Conservation (phyloP, 2,329 filamentous ascomycete species). For the Amphichorda felina region DNA sequence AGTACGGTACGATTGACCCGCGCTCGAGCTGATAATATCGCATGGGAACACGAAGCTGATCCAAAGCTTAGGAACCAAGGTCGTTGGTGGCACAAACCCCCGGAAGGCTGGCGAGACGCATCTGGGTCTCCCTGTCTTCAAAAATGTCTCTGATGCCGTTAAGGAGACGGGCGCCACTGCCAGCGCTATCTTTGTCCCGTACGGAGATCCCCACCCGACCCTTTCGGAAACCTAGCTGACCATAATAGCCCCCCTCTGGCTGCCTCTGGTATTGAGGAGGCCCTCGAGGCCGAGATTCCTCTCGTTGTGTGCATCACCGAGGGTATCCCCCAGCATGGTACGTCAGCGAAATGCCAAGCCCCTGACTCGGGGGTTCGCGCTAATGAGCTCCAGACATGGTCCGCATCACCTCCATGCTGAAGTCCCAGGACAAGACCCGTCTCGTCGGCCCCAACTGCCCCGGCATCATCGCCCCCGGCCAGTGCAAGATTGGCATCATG, state of each 20-base stretch:
- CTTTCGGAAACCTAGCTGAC: no score
- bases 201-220: constrained; percentile 19
- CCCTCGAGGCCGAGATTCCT: constrained; percentile 82
- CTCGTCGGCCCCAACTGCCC: constrained; percentile 97
- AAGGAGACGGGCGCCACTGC: constrained; percentile 85
- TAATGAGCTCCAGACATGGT: constrained; percentile 67
- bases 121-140: constrained; percentile 87
- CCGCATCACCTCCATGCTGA: constrained; percentile 94
- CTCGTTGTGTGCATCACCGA: constrained; percentile 97
- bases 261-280: constrained; percentile 93
- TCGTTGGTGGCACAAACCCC: constrained; percentile 96
- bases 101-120: constrained; percentile 93
- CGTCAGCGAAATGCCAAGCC: constrained; percentile 15
- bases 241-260: constrained; percentile 67
- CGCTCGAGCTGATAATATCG: neutral
- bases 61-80: constrained; percentile 63
- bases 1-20: constrained; percentile 72
- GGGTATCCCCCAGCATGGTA: constrained; percentile 94
- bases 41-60: constrained; percentile 3
- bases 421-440: constrained; percentile 93
- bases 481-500: constrained; percentile 99
- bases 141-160: constrained; percentile 74
- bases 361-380: constrained; percentile 6
- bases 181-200: constrained; percentile 95
- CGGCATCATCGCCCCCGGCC: constrained; percentile 85